Evolutionary conservation across 2,329 filamentous ascomycete species (phyloP).

Genomic region (Xylogone sp.): DNA sequence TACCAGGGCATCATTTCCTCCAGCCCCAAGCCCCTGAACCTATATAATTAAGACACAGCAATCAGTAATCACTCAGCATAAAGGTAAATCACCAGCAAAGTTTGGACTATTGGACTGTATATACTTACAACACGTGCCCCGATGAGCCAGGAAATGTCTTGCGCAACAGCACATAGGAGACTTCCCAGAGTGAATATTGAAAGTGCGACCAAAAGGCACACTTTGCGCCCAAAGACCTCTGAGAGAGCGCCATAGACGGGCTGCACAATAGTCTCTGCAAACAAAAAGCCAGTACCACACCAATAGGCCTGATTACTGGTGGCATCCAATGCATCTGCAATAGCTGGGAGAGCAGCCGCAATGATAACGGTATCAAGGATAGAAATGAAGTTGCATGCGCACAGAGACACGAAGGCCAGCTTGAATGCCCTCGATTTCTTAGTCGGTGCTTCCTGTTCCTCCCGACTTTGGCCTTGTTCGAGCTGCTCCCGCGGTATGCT

Average conservation of each 20-base stretch:
- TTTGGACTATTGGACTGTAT: not conserved
- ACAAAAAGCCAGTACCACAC: slow-evolving; percentile 13
- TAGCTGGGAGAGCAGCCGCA: slow-evolving; percentile 11
- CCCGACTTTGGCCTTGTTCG: too few species aligned
- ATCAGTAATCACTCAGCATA: not conserved
- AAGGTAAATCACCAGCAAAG: too few species aligned
- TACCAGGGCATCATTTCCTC: slow-evolving; percentile 39
- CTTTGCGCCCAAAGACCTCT: slow-evolving; percentile 10
- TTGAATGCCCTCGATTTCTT: slow-evolving; percentile 9
- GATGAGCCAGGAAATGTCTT: slow-evolving; percentile 12
- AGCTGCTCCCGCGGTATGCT: too few species aligned
- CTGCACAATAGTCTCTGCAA: slow-evolving; percentile 12
- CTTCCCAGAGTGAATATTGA: slow-evolving; percentile 11
- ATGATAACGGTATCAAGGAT: slow-evolving; percentile 14
- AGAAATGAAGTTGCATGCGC: slow-evolving; percentile 9
- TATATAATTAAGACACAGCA: not conserved
- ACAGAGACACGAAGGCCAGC: slow-evolving; percentile 9
- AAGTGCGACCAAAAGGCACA: slow-evolving; percentile 9
- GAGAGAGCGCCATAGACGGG: slow-evolving; percentile 13
- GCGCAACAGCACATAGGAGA: slow-evolving; percentile 11
- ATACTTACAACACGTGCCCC: slow-evolving; percentile 8
- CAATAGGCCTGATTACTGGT: slow-evolving; percentile 13
- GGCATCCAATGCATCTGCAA: slow-evolving; percentile 9
- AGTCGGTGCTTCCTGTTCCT: too few species aligned
- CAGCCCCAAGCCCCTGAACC: slow-evolving; percentile 40